phyloP scores from a whole-genome alignment of 2,329 filamentous ascomycete species.

The Rutstroemia sp. region DNA sequence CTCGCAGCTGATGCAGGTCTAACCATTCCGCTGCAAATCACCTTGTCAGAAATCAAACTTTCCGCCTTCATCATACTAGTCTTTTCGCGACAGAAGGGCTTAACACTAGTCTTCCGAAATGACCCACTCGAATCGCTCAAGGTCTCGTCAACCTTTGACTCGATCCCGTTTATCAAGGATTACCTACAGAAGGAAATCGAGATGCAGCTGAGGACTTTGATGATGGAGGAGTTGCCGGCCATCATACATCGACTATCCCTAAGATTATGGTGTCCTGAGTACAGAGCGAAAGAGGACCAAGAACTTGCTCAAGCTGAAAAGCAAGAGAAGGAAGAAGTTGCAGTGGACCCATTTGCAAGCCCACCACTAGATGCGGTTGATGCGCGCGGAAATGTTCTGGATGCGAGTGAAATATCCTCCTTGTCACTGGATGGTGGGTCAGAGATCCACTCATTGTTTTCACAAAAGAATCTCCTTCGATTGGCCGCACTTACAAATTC shows the following conservation, averaged over 20 bases:
- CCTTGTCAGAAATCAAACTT: slow-evolving; percentile 87
- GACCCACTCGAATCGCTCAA: slow-evolving; percentile 96
- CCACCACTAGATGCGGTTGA: slow-evolving; percentile 79
- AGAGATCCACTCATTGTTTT: slow-evolving; percentile 85
- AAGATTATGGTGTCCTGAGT: slow-evolving; percentile 83
- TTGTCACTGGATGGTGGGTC: slow-evolving; percentile 71
- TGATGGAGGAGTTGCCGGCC: slow-evolving; percentile 96
- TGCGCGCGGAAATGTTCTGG: slow-evolving; percentile 67
- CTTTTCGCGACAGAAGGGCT: slow-evolving; percentile 93
- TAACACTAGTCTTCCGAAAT: slow-evolving; percentile 96
- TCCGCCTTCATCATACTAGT: slow-evolving; percentile 97
- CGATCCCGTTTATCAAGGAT: slow-evolving; percentile 95
- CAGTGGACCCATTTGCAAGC: slow-evolving; percentile 73
- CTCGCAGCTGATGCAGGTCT: slow-evolving; percentile 84
- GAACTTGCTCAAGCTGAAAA: slow-evolving; percentile 43
- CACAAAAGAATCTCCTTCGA: slow-evolving; percentile 84
- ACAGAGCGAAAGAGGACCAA: slow-evolving; percentile 58
- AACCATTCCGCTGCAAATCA: slow-evolving; percentile 97
- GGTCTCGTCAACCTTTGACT: slow-evolving; percentile 97
- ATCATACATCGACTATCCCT: slow-evolving; percentile 92
- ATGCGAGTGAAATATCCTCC: slow-evolving; percentile 66
- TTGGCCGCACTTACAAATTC: slow-evolving; percentile 79
- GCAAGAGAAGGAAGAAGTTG: slow-evolving; percentile 38
- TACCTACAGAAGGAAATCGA: slow-evolving; percentile 96
- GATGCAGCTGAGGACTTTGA: slow-evolving; percentile 79